Evolutionary conservation across 768 basidiomycete species (phyloP), one percentile per base, ranked within the genome.

Genomic region (Termitomyces sp.): DNA sequence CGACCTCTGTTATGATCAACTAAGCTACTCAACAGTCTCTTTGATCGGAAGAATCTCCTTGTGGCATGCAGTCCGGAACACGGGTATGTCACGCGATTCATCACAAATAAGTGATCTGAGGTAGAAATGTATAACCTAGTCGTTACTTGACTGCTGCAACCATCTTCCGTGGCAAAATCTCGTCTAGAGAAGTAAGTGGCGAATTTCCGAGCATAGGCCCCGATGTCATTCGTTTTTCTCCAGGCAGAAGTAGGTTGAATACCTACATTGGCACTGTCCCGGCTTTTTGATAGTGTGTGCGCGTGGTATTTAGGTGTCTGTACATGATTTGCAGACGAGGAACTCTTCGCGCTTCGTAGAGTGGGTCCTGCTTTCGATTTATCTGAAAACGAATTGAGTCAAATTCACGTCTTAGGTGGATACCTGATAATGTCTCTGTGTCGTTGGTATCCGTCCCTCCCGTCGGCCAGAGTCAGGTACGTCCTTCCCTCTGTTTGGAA

Each of bases 381-480:
- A 7, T 35, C 44, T 10, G 11, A 41, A 28, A 39, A 51, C 4
- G 25, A 2, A 27, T 11, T 51, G 17, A 11, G n/a, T 46, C n/a
- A 12, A 55, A 10, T 19, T 19, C 5, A 14, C 54, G 34, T 12
- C 41, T 23, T 19, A 90, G 88, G 63, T 92, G 91, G 92, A 92
- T 94, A 61, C 91, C 91, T 7, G 92, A 93, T 70, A 93, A 94
- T 60, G 86, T 94, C 9, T 93, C 91, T 0, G 84, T 91, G 17
- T 88, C 90, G 0, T 71, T 93, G 48, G 90, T 91, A 59, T 85
- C 86, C 2, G 87, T 92, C 1, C 90, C 91, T 5, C 91, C 91
- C 27, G 86, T 91, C 11, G 91, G 90, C 28, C 84, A 91, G 63
- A 77, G 78, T 55, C 81, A 84, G 73, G 86, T 84, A 63, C 53